These are phyloP conservation scores for Fusarium sacchari DNA, from an alignment of 2,329 filamentous ascomycete genomes.

Conservation along the genomic window DNA sequence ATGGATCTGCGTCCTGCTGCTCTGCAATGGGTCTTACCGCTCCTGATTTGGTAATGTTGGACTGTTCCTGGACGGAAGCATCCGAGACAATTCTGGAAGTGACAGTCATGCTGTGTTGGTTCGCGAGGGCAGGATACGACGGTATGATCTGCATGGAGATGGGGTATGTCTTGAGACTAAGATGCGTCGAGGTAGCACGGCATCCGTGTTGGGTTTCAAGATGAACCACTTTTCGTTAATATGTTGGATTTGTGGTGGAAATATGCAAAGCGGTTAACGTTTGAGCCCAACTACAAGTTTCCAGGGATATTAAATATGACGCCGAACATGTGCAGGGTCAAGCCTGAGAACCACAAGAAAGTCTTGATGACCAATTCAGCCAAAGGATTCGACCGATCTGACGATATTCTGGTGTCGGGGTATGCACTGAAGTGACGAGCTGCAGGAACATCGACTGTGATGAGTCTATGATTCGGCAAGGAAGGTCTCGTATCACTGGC, in stretches of 20 bases:
- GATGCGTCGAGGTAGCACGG: background rate
- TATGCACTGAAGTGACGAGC: background rate
- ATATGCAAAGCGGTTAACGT: background rate
- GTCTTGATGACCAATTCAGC: background rate
- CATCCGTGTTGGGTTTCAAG: background rate
- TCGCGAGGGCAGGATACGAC: background rate
- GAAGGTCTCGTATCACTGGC: background rate
- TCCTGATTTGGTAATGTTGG: background rate
- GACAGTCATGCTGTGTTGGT: background rate
- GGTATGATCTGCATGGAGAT: background rate
- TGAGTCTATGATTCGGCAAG: background rate
- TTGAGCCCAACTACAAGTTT: background rate
- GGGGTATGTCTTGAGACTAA: background rate
- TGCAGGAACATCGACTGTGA: background rate
- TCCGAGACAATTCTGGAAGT: background rate
- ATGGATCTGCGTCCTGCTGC: background rate
- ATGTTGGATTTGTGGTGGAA: background rate
- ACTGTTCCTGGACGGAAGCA: background rate
- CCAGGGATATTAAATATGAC: background rate
- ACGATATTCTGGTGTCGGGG: background rate
- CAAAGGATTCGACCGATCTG: background rate
- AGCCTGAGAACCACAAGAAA: background rate
- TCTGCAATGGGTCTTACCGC: background rate
- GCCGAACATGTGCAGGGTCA: background rate
- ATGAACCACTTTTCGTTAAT: background rate